phyloP scores from a whole-genome alignment of 2,329 filamentous ascomycete genomes.

The Dryadomyces sulphureus region DNA sequence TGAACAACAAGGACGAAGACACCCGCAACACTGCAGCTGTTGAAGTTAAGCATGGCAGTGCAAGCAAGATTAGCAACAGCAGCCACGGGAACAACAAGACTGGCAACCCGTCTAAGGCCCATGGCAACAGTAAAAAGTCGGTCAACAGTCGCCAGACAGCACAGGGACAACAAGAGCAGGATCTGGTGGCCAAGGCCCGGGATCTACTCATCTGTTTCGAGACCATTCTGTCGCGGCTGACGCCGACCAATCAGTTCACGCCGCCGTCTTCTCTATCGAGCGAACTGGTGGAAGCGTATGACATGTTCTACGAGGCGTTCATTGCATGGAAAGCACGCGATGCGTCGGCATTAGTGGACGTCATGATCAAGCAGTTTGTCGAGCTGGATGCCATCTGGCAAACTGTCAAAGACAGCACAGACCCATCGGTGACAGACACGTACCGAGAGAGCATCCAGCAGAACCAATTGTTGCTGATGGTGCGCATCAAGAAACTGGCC shows the following conservation, averaged over 20 bases:
- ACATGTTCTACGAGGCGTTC: conserved; percentile 63
- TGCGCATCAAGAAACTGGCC: conserved; percentile 64
- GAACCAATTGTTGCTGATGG: conserved; percentile 66
- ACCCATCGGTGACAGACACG: conserved; percentile 58
- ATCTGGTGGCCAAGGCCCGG: conserved; percentile 62
- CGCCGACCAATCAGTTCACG: conserved; percentile 50
- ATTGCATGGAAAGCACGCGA: conserved; percentile 75
- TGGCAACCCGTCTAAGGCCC: background rate
- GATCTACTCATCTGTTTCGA: conserved; percentile 70
- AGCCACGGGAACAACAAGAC: background rate
- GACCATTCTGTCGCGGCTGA: conserved; percentile 52
- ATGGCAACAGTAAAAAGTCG: background rate
- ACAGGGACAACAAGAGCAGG: conserved; percentile 21
- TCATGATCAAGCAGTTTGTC: conserved; percentile 77
- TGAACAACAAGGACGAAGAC: conserved; percentile 49
- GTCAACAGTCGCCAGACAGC: conserved; percentile 18
- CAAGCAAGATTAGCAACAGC: background rate
- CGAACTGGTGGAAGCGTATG: conserved; percentile 53
- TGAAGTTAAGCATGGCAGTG: background rate
- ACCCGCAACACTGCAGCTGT: background rate
- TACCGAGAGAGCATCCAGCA: conserved; percentile 69
- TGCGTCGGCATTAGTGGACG: conserved; percentile 61
- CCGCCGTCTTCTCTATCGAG: conserved; percentile 47
- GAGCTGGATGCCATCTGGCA: conserved; percentile 75
- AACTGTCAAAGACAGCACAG: conserved; percentile 64